Base-by-base conservation (phyloP, 1,284 basidiomycete genomes). In the Sanghuangporus baumii region DNA sequence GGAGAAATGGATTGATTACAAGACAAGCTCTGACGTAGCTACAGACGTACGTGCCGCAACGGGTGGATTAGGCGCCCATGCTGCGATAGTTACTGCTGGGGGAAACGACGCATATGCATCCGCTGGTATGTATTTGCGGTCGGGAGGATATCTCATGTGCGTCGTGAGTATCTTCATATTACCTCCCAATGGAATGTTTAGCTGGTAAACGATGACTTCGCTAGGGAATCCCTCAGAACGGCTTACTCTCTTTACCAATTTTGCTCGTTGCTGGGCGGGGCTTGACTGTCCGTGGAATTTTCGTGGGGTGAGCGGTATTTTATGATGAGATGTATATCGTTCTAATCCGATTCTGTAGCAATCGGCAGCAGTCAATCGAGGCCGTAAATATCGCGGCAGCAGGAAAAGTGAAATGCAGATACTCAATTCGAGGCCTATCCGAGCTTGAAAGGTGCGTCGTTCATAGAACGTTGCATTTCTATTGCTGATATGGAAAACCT, bases 1-100 rank as follows among this genome's bases (percentile, higher is more conserved):
- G 0, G 86, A 90, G 67, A 79, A 79, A 58, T 94, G 88, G 83
- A 81, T 95, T 67, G 92, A 96, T 76, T 94, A 92, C 78, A 84
- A 80, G 68, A 79, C 81, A 70, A 78, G 77, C 12, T 79, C 81
- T 62, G 78, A 91, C 69, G 76, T 91, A 60, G 82, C 87, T 37
- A 75, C 73, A 46, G 86, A 85, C 37, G 80, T 93, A 66, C 79
- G 83, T 71, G 81, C 77, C 7, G 81, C 82, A 1, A 89, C 88
- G 0, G 89, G 81, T 60, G 92, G 90, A 8, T 77, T 87, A 81
- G 92, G 93, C 40, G 85, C 91, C 1, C 91, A 95, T 70, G 84
- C 87, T 11, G 83, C 89, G 0, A 73, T 94, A 65, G 82, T 93
- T 57, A 86, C 89, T 11, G 80, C 86, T 1, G 82, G 86, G 3